Percentiles rank a stretch among this genome's conserved stretches.
Conservation (phyloP, 2,329 filamentous ascomycete species). For the Neophaeococcomyces mojaviensis region DNA sequence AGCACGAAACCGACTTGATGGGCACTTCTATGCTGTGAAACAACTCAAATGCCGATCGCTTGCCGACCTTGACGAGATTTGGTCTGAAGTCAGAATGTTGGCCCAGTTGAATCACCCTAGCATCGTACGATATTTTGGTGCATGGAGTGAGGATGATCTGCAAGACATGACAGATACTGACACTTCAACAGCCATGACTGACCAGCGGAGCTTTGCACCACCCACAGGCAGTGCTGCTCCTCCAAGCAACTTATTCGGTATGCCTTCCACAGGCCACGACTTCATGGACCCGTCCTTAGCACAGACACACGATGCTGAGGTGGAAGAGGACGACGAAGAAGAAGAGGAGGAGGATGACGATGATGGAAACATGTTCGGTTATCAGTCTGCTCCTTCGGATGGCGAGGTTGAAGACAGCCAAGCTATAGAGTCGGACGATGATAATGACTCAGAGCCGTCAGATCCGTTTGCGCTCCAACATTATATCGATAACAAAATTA, state of each 20-base stretch:
- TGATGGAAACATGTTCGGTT: slow-evolving; percentile 26
- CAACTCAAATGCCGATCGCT: slow-evolving; percentile 82
- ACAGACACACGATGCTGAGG: slow-evolving; percentile 54
- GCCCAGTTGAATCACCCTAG: slow-evolving; percentile 89
- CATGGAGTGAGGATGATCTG: slow-evolving; percentile 73
- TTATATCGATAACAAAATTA: not conserved
- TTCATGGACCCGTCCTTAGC: slow-evolving; percentile 84
- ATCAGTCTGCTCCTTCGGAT: slow-evolving; percentile 24
- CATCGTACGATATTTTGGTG: slow-evolving; percentile 85
- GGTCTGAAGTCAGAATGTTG: slow-evolving; percentile 80
- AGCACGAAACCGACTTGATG: slow-evolving; percentile 87
- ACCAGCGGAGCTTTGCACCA: slow-evolving; percentile 4
- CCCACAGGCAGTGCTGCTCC: slow-evolving; percentile 1
- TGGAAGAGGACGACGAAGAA: slow-evolving; percentile 52
- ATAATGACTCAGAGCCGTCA: not conserved
- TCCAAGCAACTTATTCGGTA: slow-evolving; percentile 3
- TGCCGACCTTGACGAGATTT: slow-evolving; percentile 51
- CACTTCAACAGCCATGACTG: slow-evolving; percentile 6
- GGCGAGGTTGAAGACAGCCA: slow-evolving; percentile 29
- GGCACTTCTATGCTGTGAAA: slow-evolving; percentile 91
- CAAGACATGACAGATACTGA: slow-evolving; percentile 1
- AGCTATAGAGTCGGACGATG: slow-evolving; percentile 1
- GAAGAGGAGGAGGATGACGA: slow-evolving; percentile 33
- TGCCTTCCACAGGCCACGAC: slow-evolving; percentile 57
- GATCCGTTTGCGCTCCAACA: slow-evolving; percentile 6